These are phyloP conservation scores for Trypethelium eluteriae DNA, from an alignment of 495 filamentous ascomycete genomes.

Conservation along the genomic window DNA sequence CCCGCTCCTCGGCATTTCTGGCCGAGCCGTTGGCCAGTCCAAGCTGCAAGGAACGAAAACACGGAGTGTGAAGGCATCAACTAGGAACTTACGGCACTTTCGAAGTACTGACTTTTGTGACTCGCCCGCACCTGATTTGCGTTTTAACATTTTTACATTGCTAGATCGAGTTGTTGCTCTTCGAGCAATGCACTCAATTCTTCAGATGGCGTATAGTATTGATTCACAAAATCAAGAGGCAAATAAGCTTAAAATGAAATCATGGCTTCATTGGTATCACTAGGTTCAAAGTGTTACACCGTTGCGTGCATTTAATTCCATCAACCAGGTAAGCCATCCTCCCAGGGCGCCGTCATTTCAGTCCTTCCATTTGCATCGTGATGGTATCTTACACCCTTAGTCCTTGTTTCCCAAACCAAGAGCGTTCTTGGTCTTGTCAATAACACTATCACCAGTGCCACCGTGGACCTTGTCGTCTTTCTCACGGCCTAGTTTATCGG, in stretches of 20 bases:
- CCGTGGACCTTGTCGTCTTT: constrained; percentile 48
- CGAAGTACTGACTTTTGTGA: too few species aligned
- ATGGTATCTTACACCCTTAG: constrained; percentile 16
- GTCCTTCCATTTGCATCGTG: neutral
- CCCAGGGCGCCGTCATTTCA: neutral
- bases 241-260: neutral
- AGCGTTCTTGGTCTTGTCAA: constrained; percentile 53
- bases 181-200: too few species aligned
- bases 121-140: too few species aligned
- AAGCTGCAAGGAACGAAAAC: too few species aligned
- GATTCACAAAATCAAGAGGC: neutral
- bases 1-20: neutral
- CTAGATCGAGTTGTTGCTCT: too few species aligned
- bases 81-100: too few species aligned
- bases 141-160: too few species aligned
- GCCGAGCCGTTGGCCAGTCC: too few species aligned
- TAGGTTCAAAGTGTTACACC: neutral
- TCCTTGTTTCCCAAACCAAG: constrained; percentile 49
- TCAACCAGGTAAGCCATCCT: neutral
- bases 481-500: constrained; percentile 54
- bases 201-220: too few species aligned
- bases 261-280: constrained; percentile 1
- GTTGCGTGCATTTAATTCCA: neutral
- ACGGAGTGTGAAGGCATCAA: too few species aligned
- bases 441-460: constrained; percentile 39